Conservation (phyloP, 2,329 filamentous ascomycete species). For the Tolypocladium cylindrosporum region DNA sequence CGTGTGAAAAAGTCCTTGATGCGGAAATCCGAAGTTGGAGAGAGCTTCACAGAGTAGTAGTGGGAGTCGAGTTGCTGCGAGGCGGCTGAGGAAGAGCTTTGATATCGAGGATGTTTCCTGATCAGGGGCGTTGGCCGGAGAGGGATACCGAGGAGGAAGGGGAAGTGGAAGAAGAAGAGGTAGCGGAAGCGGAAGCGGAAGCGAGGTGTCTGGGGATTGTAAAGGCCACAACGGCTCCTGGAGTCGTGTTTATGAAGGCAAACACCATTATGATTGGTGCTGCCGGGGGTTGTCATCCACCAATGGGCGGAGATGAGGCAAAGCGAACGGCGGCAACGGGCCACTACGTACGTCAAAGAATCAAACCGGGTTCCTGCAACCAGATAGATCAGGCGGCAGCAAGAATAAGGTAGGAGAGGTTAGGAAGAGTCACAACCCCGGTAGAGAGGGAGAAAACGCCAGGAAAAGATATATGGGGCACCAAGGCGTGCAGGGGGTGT, state of each 20-base stretch:
- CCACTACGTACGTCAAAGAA: constrained; percentile 12
- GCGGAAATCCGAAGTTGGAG: not conserved
- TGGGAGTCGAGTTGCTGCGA: not conserved
- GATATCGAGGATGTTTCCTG: not conserved
- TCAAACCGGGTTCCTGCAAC: constrained; percentile 2
- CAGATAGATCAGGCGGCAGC: not conserved
- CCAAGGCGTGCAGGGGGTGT: constrained; percentile 8
- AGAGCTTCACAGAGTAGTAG: not conserved
- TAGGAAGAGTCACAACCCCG: not conserved
- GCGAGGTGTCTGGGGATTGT: constrained; percentile 18
- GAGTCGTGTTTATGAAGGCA: constrained; percentile 17
- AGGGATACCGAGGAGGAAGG: constrained; percentile 1
- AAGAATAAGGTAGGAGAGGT: constrained; percentile 1
- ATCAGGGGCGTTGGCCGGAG: not conserved
- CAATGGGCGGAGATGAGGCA: constrained; percentile 26
- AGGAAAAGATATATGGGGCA: constrained; percentile 6
- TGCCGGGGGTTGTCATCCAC: constrained; percentile 17
- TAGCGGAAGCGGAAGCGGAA: constrained; percentile 2
- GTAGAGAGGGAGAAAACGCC: constrained; percentile 1
- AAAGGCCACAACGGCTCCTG: constrained; percentile 12
- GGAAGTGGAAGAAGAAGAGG: constrained; percentile 4
- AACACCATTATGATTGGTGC: constrained; percentile 23
- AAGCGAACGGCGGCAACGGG: constrained; percentile 20
- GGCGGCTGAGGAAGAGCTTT: not conserved
- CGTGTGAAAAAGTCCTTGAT: not conserved